Base-by-base conservation (phyloP, 345 rosid species). In the Fremontodendron californicum region DNA sequence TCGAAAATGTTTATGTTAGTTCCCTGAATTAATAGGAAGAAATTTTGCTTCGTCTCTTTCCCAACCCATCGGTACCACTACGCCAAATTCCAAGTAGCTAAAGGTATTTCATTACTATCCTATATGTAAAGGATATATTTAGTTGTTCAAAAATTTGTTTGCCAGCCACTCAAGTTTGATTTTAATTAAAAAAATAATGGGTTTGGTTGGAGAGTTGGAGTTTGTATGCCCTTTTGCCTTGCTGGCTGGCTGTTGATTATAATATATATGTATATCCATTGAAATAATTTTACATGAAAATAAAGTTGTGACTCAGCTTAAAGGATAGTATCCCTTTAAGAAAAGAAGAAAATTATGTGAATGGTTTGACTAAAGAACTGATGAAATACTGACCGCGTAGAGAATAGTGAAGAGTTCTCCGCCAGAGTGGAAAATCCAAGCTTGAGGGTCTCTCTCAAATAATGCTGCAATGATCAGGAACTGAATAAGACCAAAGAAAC, bases 401-500 rank as follows among this genome's bases (percentile, higher is more conserved):
- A 96, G 86, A 83, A 96, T 90, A 77, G 94, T 90, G 87, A 96
- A 96, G 78, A 91, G 84, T 82, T 96, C 99, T 33, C 88, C 93
- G 0, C 98, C 97, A 3, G 90, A 83, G 81, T 86, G 97, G 71
- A 96, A 88, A 29, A 87, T 64, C 99, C 99, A 96, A 74, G 93
- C 91, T 27, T 87, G 89, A 5, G 84, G 64, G 9, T 93, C 88
- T 78, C 92, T 87, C 82, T 96, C 99, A 19, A 86, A 23, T n/a
- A 93, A 76, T 3, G 90, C 91, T 43, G 99, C 97, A 13, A 96
- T 92, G 82, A 96, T 77, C 80, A 96, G 71, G 90, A 96, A 96
- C 93, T 96, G 99, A 46, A 96, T 82, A 25, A 96, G 86, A 29
- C 99, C 99, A 75, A 96, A 96, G 92, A 96, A 96, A 70, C 94